Base-by-base conservation (phyloP, 2,329 filamentous ascomycete genomes). In the Colletotrichum sansevieriae region DNA sequence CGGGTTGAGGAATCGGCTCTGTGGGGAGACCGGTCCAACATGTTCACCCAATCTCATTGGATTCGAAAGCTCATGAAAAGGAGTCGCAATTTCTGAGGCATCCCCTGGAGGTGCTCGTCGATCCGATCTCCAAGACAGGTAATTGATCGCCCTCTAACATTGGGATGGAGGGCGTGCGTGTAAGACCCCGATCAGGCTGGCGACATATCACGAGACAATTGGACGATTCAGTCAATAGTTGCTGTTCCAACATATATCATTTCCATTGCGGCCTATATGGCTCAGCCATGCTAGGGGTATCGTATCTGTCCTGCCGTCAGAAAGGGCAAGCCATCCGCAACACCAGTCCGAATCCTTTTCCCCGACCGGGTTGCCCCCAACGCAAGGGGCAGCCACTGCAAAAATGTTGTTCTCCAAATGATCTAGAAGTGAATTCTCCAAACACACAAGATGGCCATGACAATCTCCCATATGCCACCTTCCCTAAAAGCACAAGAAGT, bases 251-350 rank as follows among this genome's bases (percentile, higher is more conserved):
- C 62, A 18, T 18, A 37, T 35, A 41, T 35, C 47, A 58, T 46
- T 55, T 64, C 43, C n/a, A 57, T 69, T 61, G 62, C 49, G 62
- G 43, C 49, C 66, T 65, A 56, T 35, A 61, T 56, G 62, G 66
- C 66, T 44, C 66, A 61, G 66, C 66, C 66, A 69, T 66, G 43
- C 55, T 65, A 69, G 62, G 62, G 66, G 62, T 69, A 69, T 69
- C 63, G 62, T 69, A 69, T 69, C 63, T 56, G 35, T 61, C 55
- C 54, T 43, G 47, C 41, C 49, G 43, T 7, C 25, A 10, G 12
- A 57, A 61, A 41, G 37, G 47, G 56, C 35, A 61, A 56, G 43
- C 56, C 35, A 51, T 60, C 55, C 46, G 49, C 62, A 66, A 65
- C 62, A 61, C 49, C 56, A 25, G 33, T 37, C 20, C 49, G 15